Base-by-base conservation (phyloP, 257 asterid genomes). In the Przewalskia tangutica region DNA sequence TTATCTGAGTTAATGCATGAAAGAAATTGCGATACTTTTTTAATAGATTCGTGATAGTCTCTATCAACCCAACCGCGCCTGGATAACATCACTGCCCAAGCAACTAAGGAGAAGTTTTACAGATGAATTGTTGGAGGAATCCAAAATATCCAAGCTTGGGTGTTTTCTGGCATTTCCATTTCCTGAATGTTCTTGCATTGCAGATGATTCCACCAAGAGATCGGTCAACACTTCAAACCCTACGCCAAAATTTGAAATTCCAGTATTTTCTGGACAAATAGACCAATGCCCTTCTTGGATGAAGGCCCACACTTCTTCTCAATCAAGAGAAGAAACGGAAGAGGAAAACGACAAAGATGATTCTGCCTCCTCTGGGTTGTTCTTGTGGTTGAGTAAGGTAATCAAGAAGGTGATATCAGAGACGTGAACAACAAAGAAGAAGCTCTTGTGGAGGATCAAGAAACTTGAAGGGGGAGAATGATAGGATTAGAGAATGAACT, bases 401-500 rank as follows among this genome's bases (percentile, higher is more conserved):
- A 83, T 81, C 89, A 84, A 62, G 93, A 88, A 63, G 92, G 88
- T 40, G 93, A 86, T 20, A 91, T 82, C 9, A 89, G 81, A 42
- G 98, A 95, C 76, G 81, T 83, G 78, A 85, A 84, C 90, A 88
- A 46, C 87, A 93, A 93, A 83, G 98, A 96, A 82, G 99, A 94
- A 44, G 55, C 91, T 8, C 97, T 85, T 81, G 93, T 94, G 82
- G 99, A 96, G 81, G 99, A 96, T 86, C 98, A 91, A 81, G 99
- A 94, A 96, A 83, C 97, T 92, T 0, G 99, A 96, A 85, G 97
- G 93, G 0, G 97, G 95, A 46, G 99, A 96, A 60, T 90, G 94
- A 88, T 92, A 90, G 91, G 54, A 40, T 51, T 23, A 18, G 73
- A 82, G 50, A 73, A 48, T 51, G 3, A 48, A 48, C 23, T 73